A percentile compares a stretch with the other conserved stretches of the same genome.
Evolutionary conservation across 129 eudicot genomes (phyloP).

Genomic region (Oenanthe sinensis): DNA sequence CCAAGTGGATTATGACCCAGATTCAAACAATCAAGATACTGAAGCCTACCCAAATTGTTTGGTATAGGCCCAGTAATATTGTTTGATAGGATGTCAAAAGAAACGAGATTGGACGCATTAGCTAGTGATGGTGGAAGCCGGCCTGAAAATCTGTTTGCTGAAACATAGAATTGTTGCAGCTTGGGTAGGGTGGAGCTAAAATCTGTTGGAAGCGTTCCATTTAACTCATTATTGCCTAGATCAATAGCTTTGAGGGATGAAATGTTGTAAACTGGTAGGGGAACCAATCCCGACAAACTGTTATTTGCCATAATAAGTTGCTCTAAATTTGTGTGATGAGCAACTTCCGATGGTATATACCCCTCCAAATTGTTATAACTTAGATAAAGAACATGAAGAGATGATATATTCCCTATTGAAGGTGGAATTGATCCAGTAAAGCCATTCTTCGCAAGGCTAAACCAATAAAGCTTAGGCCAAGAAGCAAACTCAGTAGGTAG

Average conservation of each 20-base stretch:
- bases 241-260: background rate
- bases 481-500: background rate
- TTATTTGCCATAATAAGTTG: background rate
- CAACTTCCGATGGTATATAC: slow-evolving; percentile 4
- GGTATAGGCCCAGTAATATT: slow-evolving; percentile 7
- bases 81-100: background rate
- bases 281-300: slow-evolving; percentile 11
- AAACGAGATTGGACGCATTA: slow-evolving; percentile 10
- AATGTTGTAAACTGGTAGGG: slow-evolving; percentile 7
- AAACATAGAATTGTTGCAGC: background rate
- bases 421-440: too few species aligned
- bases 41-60: slow-evolving; percentile 6
- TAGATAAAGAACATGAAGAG: too few species aligned
- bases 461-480: too few species aligned
- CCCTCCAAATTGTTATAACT: background rate
- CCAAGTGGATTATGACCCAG: background rate
- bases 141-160: background rate
- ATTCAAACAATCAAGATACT: too few species aligned
- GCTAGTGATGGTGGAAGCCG: slow-evolving; percentile 5
- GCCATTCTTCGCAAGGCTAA: too few species aligned
- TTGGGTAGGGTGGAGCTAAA: slow-evolving; percentile 12
- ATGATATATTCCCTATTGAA: too few species aligned
- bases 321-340: background rate
- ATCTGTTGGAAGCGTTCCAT: background rate
- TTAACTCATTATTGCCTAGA: background rate